These are phyloP conservation scores for Taiozyma sp. DNA, from an alignment of 1,139 yeast genomes.

Conservation along the genomic window DNA sequence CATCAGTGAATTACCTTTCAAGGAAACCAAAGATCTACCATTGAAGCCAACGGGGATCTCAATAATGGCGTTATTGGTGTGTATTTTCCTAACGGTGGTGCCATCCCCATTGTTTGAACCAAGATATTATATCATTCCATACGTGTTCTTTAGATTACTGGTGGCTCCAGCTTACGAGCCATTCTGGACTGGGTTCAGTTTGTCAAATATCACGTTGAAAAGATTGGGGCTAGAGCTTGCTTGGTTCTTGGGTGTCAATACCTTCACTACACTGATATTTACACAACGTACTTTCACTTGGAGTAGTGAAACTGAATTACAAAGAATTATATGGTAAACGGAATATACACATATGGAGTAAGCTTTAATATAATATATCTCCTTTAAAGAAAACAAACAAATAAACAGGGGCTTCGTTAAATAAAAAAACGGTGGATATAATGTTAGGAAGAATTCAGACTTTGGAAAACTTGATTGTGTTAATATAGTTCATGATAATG, in stretches of 20 bases:
- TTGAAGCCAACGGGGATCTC: slow-evolving; percentile 35
- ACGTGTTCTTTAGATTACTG: slow-evolving; percentile 64
- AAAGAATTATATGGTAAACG: slow-evolving; percentile 81
- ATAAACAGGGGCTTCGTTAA: neutral
- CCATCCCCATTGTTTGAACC: slow-evolving; percentile 95
- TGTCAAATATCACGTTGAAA: slow-evolving; percentile 24
- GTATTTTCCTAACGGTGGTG: slow-evolving; percentile 55
- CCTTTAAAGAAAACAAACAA: neutral
- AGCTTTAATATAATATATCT: neutral
- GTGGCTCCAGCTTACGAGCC: slow-evolving; percentile 38
- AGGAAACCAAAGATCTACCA: slow-evolving; percentile 29
- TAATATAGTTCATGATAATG: no score
- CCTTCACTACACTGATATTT: slow-evolving; percentile 49
- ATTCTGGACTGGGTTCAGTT: slow-evolving; percentile 16
- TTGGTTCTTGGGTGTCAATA: slow-evolving; percentile 57
- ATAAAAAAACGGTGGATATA: neutral
- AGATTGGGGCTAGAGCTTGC: slow-evolving; percentile 49
- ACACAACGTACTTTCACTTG: slow-evolving; percentile 60
- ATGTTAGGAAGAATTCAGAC: no score
- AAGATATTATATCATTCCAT: slow-evolving; percentile 82
- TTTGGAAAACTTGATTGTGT: no score
- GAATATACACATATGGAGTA: no score
- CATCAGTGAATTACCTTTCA: slow-evolving; percentile 29
- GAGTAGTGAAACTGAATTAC: slow-evolving; percentile 54
- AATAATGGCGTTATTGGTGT: slow-evolving; percentile 43